Conservation (phyloP, 2,329 filamentous ascomycete genomes). For the Albifimbria verrucaria region DNA sequence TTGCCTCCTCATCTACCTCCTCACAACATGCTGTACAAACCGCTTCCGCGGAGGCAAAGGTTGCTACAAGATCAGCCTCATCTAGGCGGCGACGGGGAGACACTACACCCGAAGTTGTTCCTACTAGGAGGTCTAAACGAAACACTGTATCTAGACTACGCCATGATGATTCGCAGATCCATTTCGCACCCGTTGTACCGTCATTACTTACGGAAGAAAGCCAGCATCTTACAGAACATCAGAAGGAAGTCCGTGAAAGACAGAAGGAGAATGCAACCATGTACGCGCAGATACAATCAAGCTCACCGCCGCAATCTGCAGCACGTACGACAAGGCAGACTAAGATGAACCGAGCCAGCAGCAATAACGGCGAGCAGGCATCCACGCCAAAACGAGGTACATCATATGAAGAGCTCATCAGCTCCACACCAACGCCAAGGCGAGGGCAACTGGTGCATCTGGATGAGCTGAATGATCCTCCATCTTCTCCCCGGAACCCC, state of each 20-base stretch:
- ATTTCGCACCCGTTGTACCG: conserved; percentile 68
- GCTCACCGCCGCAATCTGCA: conserved; percentile 24
- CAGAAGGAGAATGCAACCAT: conserved; percentile 65
- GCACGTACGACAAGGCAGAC: conserved; percentile 13
- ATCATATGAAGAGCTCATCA: conserved; percentile 50
- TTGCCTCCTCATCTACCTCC: conserved; percentile 27
- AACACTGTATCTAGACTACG: conserved; percentile 52
- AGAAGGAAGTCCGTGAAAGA: conserved; percentile 72
- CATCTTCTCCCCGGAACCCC: conserved; percentile 56
- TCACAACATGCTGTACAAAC: conserved; percentile 19
- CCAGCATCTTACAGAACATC: conserved; percentile 73
- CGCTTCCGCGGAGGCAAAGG: conserved; percentile 8
- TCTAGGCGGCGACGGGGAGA: conserved; percentile 26
- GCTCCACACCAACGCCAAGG: conserved; percentile 58
- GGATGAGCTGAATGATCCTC: conserved; percentile 49
- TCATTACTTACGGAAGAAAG: conserved; percentile 57
- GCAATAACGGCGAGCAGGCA: conserved; percentile 23
- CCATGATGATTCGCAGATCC: conserved; percentile 79
- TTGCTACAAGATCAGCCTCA: conserved; percentile 15
- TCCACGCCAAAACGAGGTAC: conserved; percentile 44
- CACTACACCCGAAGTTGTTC: conserved; percentile 19
- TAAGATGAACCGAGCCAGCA: conserved; percentile 7
- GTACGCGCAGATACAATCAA: conserved; percentile 66
- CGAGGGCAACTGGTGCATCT: conserved; percentile 50
- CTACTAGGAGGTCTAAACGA: conserved; percentile 20